A percentile compares a stretch with the other conserved stretches of the same genome.
Conservation (phyloP, 768 basidiomycete species). For the Amanita muscaria region DNA sequence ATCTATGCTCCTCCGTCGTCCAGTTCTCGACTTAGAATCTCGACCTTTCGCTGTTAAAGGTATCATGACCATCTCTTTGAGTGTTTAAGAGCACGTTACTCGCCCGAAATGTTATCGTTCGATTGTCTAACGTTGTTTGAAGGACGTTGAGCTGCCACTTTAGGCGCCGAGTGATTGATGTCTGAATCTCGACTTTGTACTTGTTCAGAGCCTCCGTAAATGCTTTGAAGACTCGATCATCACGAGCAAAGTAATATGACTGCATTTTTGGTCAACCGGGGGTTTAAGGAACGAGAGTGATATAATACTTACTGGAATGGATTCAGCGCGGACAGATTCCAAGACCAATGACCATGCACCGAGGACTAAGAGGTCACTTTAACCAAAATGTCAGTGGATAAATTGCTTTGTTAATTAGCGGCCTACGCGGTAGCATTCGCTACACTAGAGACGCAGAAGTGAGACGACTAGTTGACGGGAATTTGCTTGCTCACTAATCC, state of each 20-base stretch:
- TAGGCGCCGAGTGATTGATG: conserved; percentile 43
- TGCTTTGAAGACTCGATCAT: conserved; percentile 75
- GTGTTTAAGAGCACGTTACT: conserved; percentile 16
- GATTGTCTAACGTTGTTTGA: conserved; percentile 54
- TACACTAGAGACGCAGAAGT: conserved; percentile 37
- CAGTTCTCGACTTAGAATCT: conserved; percentile 49
- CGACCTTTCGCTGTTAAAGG: conserved; percentile 47
- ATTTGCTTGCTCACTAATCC: conserved; percentile 62
- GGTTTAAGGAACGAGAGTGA: not conserved
- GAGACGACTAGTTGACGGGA: not conserved
- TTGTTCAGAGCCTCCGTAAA: conserved; percentile 44
- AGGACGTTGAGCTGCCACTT: conserved; percentile 66
- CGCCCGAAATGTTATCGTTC: conserved; percentile 58
- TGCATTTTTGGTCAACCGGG: conserved; percentile 18
- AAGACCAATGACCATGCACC: conserved; percentile 67
- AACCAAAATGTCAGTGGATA: not conserved
- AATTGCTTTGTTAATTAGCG: not conserved
- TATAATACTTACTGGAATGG: conserved; percentile 54
- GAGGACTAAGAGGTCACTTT: conserved; percentile 71
- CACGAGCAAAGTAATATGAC: conserved; percentile 92
- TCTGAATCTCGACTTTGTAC: conserved; percentile 39
- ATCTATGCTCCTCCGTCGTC: conserved; percentile 48
- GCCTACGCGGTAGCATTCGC: conserved; percentile 73
- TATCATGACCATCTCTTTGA: not conserved
- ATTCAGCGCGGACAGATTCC: conserved; percentile 49